These are phyloP conservation scores for Orychophragmus violaceus DNA, from an alignment of 345 rosid species.

Conservation along the genomic window DNA sequence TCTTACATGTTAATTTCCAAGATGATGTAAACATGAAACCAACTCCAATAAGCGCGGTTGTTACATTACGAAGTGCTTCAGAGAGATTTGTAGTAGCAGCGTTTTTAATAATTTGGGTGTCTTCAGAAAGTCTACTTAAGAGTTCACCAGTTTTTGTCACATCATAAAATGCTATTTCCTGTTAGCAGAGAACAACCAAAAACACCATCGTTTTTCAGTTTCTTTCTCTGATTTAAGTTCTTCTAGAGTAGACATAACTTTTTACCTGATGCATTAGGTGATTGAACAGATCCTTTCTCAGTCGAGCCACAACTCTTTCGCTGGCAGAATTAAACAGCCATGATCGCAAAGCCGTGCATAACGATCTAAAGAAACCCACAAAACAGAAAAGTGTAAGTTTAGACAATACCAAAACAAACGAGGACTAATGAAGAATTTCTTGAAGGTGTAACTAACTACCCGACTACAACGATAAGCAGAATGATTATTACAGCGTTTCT, in stretches of 20 bases:
- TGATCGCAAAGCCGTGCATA: slow-evolving; percentile 50
- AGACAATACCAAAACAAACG: background rate
- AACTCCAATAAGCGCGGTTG: slow-evolving; percentile 53
- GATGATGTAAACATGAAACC: slow-evolving; percentile 64
- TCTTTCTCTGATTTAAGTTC: background rate
- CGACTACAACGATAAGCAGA: slow-evolving; percentile 45
- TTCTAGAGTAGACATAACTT: background rate
- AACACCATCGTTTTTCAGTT: background rate
- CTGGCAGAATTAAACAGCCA: slow-evolving; percentile 60
- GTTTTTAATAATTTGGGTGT: slow-evolving; percentile 62
- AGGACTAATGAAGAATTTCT: background rate
- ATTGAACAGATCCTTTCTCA: slow-evolving; percentile 48
- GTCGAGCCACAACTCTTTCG: slow-evolving; percentile 62
- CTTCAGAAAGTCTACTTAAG: slow-evolving; percentile 59
- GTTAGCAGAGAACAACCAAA: background rate
- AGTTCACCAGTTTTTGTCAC: slow-evolving; percentile 66
- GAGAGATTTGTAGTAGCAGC: slow-evolving; percentile 69
- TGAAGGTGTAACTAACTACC: slow-evolving; percentile 33
- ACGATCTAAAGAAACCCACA: slow-evolving; percentile 31
- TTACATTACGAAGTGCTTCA: slow-evolving; percentile 52
- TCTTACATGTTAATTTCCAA: slow-evolving; percentile 58
- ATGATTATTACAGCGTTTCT: slow-evolving; percentile 42
- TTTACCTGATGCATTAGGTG: slow-evolving; percentile 53
- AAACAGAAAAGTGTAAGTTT: background rate
- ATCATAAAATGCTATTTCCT: slow-evolving; percentile 64